Percentiles rank a stretch among this genome's conserved stretches.
These are phyloP conservation scores for Gnomoniopsis smithogilvyi DNA, from an alignment of 2,329 filamentous ascomycete species.

Conservation along the genomic window DNA sequence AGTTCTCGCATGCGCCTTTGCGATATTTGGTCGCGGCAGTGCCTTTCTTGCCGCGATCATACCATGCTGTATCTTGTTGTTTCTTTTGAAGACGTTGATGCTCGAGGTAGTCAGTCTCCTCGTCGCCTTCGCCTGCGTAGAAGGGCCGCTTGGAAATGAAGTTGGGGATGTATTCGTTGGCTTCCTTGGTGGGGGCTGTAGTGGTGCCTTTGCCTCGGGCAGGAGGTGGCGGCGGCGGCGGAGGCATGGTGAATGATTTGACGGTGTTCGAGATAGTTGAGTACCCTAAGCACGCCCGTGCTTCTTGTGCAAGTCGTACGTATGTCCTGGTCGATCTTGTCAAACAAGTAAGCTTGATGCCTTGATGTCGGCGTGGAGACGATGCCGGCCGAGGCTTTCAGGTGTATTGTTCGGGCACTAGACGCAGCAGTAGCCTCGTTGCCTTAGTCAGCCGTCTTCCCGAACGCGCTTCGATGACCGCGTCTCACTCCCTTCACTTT, in stretches of 20 bases:
- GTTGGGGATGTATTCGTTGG: constrained; percentile 96
- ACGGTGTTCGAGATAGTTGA: neutral
- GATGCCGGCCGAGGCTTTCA: neutral
- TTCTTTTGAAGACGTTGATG: constrained; percentile 87
- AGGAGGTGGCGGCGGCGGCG: constrained; percentile 13
- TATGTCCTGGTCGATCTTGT: neutral
- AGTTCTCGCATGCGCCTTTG: constrained; percentile 98
- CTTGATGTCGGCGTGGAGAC: neutral
- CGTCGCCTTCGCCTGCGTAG: constrained; percentile 76
- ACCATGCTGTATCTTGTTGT: constrained; percentile 79
- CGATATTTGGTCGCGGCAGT: constrained; percentile 94
- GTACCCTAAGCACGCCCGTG: too few species aligned
- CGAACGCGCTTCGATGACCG: neutral
- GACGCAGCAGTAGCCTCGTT: too few species aligned
- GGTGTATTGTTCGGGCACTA: too few species aligned
- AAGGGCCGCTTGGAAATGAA: constrained; percentile 99
- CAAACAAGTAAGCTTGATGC: neutral
- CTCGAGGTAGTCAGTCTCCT: constrained; percentile 84
- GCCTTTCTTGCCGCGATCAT: constrained; percentile 84
- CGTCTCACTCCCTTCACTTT: neutral
- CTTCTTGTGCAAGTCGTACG: neutral
- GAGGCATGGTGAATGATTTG: constrained; percentile 18
- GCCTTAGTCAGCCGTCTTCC: neutral
- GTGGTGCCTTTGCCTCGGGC: neutral
- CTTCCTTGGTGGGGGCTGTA: constrained; percentile 62